Percentiles rank a stretch among this genome's conserved stretches.
These are phyloP conservation scores for Didymella exigua DNA, from an alignment of 2,329 filamentous ascomycete species.

Conservation along the genomic window DNA sequence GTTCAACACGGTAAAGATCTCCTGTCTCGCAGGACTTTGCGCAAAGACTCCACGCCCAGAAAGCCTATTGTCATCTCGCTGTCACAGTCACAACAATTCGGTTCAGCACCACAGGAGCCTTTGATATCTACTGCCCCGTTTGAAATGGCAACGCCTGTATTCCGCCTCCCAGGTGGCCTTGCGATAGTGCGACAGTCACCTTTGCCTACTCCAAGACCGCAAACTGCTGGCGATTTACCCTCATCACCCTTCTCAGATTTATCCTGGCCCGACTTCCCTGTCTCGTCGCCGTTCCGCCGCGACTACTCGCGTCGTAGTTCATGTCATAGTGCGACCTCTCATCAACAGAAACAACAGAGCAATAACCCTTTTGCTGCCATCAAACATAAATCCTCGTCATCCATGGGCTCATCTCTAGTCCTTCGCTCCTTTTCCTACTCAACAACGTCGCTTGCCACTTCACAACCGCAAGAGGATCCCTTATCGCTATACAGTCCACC, in stretches of 20 bases:
- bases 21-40: neutral
- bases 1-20: conserved; percentile 5
- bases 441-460: neutral
- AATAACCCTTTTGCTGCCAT: neutral
- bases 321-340: neutral
- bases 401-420: neutral
- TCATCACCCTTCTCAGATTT: neutral
- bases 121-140: conserved; percentile 3
- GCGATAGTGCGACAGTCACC: conserved; percentile 27
- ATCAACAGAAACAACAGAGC: neutral
- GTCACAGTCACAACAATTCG: neutral
- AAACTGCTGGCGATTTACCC: neutral
- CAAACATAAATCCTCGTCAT: neutral
- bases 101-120: neutral
- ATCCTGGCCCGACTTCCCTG: conserved; percentile 6
- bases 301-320: conserved; percentile 2
- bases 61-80: conserved; percentile 1
- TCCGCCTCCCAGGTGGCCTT: conserved; percentile 34
- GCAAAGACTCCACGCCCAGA: neutral
- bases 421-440: neutral
- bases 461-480: neutral
- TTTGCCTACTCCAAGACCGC: neutral
- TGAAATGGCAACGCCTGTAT: conserved; percentile 19
- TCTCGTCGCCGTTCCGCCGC: neutral
- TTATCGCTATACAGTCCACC: neutral